Base-by-base conservation (phyloP, 768 basidiomycete genomes). In the Clavulina sp. region DNA sequence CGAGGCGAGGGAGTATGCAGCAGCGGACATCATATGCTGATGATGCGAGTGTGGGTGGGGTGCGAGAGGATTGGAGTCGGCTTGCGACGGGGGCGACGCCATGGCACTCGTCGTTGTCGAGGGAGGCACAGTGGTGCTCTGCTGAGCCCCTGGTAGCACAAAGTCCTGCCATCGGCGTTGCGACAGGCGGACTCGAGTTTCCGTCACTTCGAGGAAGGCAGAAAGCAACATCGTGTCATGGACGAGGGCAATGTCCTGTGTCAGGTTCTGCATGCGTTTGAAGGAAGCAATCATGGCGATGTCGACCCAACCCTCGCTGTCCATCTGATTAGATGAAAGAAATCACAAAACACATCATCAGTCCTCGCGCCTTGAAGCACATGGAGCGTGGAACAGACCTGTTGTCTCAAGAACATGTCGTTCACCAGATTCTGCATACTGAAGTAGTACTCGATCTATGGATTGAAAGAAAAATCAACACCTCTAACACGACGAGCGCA, bases 391-490 rank as follows among this genome's bases (percentile, higher is more conserved):
- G 13, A 31, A 70, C 80, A 61, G 59, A 85, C 88, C 68, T 76
- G 70, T 65, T 79, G 73, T 49, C 87, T 73, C 32, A 96, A 69
- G 66, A 74, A 93, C 57, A 83, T 73, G 63, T 96, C 91, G 61
- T 79, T 76, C n/a, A 75, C 82, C 68, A 96, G 71, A 62, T 93
- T 95, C 62, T 95, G 80, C 52, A 81, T 71, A 58, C 87, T 86
- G 58, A 96, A 71, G 67, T 93, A 96, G 64, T 88, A 95, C 65
- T 93, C 92, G 49, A 93, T 66, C 64, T 93, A 84, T 5, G 23
- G 36, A 32, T 52, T 26, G 57, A 53, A 58, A 57, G 52, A 40
- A 16, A 24, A 41, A 18, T 2, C 26, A 41, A 29, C 44, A 21
- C 43, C 43, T 9, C 26, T 46, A 46, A 46, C 9, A 21, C 19